Evolutionary conservation across 768 basidiomycete genomes (phyloP).

Genomic region (Nidularia sp.): DNA sequence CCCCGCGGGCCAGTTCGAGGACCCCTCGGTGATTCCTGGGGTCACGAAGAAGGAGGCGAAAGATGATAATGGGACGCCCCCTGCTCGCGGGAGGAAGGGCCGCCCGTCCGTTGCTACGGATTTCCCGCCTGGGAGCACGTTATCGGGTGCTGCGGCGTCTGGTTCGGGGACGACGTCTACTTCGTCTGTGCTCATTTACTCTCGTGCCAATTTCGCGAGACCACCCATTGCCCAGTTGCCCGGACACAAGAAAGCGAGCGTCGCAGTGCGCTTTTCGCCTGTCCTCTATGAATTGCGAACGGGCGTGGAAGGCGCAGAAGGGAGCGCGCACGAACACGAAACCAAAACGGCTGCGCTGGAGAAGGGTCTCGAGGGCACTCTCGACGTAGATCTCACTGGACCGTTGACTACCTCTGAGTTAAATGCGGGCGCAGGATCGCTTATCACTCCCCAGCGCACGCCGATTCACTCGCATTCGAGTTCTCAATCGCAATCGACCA

Average conservation of each 20-base stretch:
- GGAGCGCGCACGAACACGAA: constrained; percentile 15
- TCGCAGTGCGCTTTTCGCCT: constrained; percentile 92
- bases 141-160: not conserved
- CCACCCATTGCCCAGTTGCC: constrained; percentile 94
- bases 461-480: constrained; percentile 15
- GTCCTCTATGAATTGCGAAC: constrained; percentile 87
- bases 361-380: constrained; percentile 53
- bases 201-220: constrained; percentile 88
- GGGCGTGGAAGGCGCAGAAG: constrained; percentile 34
- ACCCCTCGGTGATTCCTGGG: constrained; percentile 59
- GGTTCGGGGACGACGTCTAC: constrained; percentile 7
- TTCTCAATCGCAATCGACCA: constrained; percentile 14
- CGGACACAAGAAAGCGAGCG: constrained; percentile 93
- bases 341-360: constrained; percentile 58
- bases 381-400: constrained; percentile 61
- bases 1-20: constrained; percentile 96
- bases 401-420: constrained; percentile 18
- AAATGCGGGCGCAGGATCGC: constrained; percentile 8
- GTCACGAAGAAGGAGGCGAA: constrained; percentile 15
- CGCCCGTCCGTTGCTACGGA: constrained; percentile 29
- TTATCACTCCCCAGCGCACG: constrained; percentile 28
- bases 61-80: constrained; percentile 35
- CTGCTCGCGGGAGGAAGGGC: constrained; percentile 55
- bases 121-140: not conserved
- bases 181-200: constrained; percentile 88